Evolutionary conservation across 208 protist genomes (phyloP).

Genomic region (Leishmania turanica): DNA sequence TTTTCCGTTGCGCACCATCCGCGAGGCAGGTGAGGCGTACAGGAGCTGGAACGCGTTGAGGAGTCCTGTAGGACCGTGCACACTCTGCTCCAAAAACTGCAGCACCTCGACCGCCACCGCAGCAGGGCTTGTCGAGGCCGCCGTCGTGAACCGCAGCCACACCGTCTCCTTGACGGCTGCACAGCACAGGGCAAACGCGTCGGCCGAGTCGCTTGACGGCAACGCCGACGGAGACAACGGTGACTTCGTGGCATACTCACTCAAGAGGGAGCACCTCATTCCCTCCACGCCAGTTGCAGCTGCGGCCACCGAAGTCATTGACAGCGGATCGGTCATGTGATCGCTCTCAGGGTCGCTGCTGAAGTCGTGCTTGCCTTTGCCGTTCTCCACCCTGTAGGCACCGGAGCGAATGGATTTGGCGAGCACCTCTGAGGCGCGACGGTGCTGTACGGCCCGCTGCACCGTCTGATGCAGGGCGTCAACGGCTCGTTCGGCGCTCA

Average conservation of each 20-base stretch:
- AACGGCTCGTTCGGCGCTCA: constrained; percentile 14
- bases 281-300: background rate
- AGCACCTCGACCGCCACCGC: constrained; percentile 16
- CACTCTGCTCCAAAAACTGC: constrained; percentile 29
- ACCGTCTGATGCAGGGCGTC: constrained; percentile 28
- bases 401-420: constrained; percentile 56
- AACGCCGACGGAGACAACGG: background rate
- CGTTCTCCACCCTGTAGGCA: constrained; percentile 19
- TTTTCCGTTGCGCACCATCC: background rate
- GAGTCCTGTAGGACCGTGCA: constrained; percentile 29
- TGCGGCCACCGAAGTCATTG: background rate
- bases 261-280: background rate
- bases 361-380: background rate
- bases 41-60: constrained; percentile 4
- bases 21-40: background rate
- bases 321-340: background rate
- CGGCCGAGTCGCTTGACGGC: constrained; percentile 3
- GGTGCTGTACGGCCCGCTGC: constrained; percentile 19
- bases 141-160: constrained; percentile 25
- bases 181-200: constrained; percentile 41
- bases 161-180: constrained; percentile 25
- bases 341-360: background rate
- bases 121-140: constrained; percentile 6
- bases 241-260: background rate
- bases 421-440: constrained; percentile 21